Percentiles rank a stretch among this genome's conserved stretches.
Conservation (phyloP, 2,329 filamentous ascomycete species). For the Botrytis deweyae region DNA sequence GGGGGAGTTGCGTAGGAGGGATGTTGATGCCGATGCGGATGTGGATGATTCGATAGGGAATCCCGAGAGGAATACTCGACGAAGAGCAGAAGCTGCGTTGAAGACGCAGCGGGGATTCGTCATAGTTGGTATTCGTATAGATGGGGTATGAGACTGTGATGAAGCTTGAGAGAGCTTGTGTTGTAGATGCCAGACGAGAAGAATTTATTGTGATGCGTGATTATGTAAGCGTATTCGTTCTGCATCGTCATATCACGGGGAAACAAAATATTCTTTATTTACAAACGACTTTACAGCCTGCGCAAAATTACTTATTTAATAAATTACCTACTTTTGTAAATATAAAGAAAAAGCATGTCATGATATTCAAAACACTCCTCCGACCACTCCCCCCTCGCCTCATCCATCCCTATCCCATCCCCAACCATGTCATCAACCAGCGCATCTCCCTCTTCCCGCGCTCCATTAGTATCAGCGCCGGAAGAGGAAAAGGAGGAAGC, state of each 20-base stretch:
- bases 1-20: constrained; percentile 29
- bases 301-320: not conserved
- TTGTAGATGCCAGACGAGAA: not conserved
- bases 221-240: constrained; percentile 12
- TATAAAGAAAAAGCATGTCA: constrained; percentile 22
- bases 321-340: not conserved
- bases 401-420: not conserved
- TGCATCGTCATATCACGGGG: constrained; percentile 13
- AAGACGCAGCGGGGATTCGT: constrained; percentile 39
- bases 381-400: not conserved
- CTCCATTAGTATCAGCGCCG: constrained; percentile 10
- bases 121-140: constrained; percentile 26
- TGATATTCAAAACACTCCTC: constrained; percentile 16
- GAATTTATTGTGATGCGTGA: constrained; percentile 1
- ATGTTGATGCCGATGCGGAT: constrained; percentile 32
- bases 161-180: not conserved
- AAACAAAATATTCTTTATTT: not conserved
- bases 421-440: constrained; percentile 16
- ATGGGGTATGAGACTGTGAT: not conserved
- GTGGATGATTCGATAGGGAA: constrained; percentile 35
- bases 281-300: not conserved
- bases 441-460: constrained; percentile 6
- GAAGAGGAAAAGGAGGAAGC: not conserved
- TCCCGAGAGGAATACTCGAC: constrained; percentile 47
- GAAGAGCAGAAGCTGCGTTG: constrained; percentile 48